Conservation (phyloP, 768 basidiomycete species). For the Russula abietina region DNA sequence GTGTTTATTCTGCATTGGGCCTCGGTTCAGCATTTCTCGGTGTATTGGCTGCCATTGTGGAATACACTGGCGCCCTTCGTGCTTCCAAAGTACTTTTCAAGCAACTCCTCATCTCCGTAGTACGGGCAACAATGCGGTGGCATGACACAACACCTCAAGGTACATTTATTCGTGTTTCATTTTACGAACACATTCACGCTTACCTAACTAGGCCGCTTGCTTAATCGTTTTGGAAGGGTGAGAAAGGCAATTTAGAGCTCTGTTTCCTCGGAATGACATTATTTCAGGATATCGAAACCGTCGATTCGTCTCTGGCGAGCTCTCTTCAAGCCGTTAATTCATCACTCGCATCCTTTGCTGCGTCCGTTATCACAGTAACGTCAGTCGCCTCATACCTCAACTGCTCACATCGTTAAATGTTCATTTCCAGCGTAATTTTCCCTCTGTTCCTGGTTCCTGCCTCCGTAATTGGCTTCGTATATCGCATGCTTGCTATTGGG, state of each 20-base stretch:
- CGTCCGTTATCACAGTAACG: conserved; percentile 68
- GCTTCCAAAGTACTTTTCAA: conserved; percentile 37
- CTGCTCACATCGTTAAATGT: conserved; percentile 27
- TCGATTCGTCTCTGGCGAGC: conserved; percentile 65
- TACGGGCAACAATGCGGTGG: conserved; percentile 79
- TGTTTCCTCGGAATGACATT: neutral
- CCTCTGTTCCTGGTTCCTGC: conserved; percentile 82
- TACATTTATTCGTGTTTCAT: conserved; percentile 23
- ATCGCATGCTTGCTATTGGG: conserved; percentile 62
- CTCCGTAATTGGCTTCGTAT: conserved; percentile 62
- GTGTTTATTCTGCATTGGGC: conserved; percentile 59
- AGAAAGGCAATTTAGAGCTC: conserved; percentile 6
- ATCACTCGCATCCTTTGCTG: conserved; percentile 70
- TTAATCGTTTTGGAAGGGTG: conserved; percentile 78
- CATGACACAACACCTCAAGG: conserved; percentile 81
- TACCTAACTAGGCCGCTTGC: conserved; percentile 55
- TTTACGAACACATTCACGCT: neutral
- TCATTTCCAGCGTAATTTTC: conserved; percentile 51
- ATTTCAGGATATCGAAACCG: conserved; percentile 71
- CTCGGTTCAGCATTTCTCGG: conserved; percentile 43
- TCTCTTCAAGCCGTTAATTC: conserved; percentile 73
- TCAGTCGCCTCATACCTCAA: conserved; percentile 31
- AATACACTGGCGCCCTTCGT: conserved; percentile 53
- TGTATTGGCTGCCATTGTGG: conserved; percentile 43
- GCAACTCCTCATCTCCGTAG: conserved; percentile 59